A percentile compares a stretch with the other conserved stretches of the same genome.
phyloP scores from a whole-genome alignment of 768 basidiomycete genomes.

The Chalciporus sphaerocephalus region DNA sequence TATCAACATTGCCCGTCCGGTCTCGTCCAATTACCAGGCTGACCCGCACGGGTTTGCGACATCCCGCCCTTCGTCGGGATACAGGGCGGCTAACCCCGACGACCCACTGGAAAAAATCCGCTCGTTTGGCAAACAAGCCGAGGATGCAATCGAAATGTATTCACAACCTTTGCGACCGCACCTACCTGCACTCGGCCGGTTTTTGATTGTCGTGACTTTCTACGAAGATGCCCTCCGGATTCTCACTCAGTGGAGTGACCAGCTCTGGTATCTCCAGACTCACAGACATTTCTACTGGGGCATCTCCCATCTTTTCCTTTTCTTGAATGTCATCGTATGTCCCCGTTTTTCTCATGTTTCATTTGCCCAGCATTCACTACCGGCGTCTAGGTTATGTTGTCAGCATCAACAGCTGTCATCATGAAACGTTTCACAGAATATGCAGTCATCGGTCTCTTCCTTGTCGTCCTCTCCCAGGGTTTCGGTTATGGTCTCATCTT shows the following conservation, averaged over 20 bases:
- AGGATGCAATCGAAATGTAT: constrained; percentile 90
- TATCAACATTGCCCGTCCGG: constrained; percentile 77
- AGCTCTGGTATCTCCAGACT: constrained; percentile 96
- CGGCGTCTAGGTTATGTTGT: constrained; percentile 72
- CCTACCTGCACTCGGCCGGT: constrained; percentile 91
- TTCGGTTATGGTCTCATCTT: constrained; percentile 99
- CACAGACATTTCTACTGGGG: constrained; percentile 97
- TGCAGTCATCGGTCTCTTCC: constrained; percentile 84
- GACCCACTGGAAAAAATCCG: constrained; percentile 78
- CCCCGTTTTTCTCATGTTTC: neutral
- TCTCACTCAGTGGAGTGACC: constrained; percentile 91
- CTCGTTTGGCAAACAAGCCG: constrained; percentile 66
- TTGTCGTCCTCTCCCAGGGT: constrained; percentile 91
- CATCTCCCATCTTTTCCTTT: constrained; percentile 86
- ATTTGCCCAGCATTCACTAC: neutral
- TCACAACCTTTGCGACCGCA: constrained; percentile 92
- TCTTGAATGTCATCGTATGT: constrained; percentile 87
- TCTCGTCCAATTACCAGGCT: constrained; percentile 50
- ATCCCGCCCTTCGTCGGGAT: constrained; percentile 62
- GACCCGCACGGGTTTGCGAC: constrained; percentile 83
- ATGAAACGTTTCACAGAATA: constrained; percentile 83
- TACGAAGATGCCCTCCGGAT: constrained; percentile 95
- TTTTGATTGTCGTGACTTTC: constrained; percentile 97
- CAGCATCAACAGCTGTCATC: constrained; percentile 81
- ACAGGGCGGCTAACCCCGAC: constrained; percentile 76